Conservation (phyloP, 1,139 yeast species). For the Arxiozyma heterogenica region DNA sequence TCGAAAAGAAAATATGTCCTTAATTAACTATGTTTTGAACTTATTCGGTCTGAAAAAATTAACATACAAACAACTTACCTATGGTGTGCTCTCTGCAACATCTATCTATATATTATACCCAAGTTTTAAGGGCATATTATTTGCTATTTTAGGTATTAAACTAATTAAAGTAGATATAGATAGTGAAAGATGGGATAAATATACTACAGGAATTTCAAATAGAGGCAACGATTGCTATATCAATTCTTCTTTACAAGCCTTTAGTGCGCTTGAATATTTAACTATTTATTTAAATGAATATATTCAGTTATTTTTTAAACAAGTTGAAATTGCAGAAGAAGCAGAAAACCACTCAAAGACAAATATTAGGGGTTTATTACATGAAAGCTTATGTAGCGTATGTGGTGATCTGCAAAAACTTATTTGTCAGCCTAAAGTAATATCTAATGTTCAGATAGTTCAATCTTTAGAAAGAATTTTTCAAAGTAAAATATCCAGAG, state of each 20-base stretch:
- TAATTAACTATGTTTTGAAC: neutral
- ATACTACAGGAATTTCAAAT: slow-evolving; percentile 77
- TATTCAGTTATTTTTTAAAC: neutral
- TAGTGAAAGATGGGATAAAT: slow-evolving; percentile 53
- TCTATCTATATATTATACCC: slow-evolving; percentile 10
- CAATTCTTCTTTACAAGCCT: slow-evolving; percentile 81
- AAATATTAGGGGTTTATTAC: slow-evolving; percentile 5
- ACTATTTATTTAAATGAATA: slow-evolving; percentile 48
- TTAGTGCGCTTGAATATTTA: slow-evolving; percentile 58
- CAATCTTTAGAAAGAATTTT: slow-evolving; percentile 69
- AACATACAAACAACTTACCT: neutral
- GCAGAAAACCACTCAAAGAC: neutral
- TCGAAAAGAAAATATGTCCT: neutral
- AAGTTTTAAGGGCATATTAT: slow-evolving; percentile 1
- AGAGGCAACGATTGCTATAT: slow-evolving; percentile 87
- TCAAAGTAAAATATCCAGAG: slow-evolving; percentile 64
- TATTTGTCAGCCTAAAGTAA: slow-evolving; percentile 41
- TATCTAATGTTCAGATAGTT: slow-evolving; percentile 73
- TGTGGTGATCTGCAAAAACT: slow-evolving; percentile 48
- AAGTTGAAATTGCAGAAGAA: neutral
- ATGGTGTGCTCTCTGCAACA: slow-evolving; percentile 1
- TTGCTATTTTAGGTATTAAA: neutral
- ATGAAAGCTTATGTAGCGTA: slow-evolving; percentile 7
- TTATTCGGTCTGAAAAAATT: neutral
- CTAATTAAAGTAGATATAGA: neutral